Evolutionary conservation across 2,329 filamentous ascomycete species (phyloP), one percentile per base, ranked within the genome.

Genomic region (Penicillium brasilianum): DNA sequence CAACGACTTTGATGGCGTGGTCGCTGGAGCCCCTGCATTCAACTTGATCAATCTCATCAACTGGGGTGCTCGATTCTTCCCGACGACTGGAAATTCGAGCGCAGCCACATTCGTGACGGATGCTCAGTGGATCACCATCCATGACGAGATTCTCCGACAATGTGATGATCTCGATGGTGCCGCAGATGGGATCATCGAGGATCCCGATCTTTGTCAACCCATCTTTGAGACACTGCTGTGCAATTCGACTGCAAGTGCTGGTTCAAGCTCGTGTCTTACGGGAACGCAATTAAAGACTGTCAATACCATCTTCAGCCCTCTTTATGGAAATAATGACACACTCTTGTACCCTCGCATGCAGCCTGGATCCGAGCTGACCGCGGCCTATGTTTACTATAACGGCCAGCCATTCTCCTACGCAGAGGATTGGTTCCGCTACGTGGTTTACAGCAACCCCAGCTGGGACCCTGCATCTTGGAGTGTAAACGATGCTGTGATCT

Each of bases 1-100:
- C 0, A 75, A 82, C 0, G 84, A 87, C 61, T 87, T 87, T 58
- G 79, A 82, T 56, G 80, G 80, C n/a, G 77, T 82, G 60, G 71
- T 82, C 20, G 74, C 77, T 7, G 78, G 77, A 10, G 74, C 80
- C 44, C 78, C 72, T 20, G 78, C 77, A 32, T 60, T 77, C 25
- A 74, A 77, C 64, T 80, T 77, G 63, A 77, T 80, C 59, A 75
- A 79, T 52, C 68, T 82, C 10, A 66, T 70, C 25, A 74, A 73
- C 6, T 80, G 76, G 78, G 70, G 66, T 59, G 76, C 72, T 7
- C 69, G 72, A 32, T 79, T 80, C 61, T 71, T 74, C 46, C 67
- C 72, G 10, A 69, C 75, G 44, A 79, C 76, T 22, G 74, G 76
- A 49, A 62, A 74, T 59, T 65, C 75, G 16, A 64, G 66, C 48